Base-by-base conservation (phyloP, 2,329 filamentous ascomycete genomes). In the Pestalotiopsis sp. region DNA sequence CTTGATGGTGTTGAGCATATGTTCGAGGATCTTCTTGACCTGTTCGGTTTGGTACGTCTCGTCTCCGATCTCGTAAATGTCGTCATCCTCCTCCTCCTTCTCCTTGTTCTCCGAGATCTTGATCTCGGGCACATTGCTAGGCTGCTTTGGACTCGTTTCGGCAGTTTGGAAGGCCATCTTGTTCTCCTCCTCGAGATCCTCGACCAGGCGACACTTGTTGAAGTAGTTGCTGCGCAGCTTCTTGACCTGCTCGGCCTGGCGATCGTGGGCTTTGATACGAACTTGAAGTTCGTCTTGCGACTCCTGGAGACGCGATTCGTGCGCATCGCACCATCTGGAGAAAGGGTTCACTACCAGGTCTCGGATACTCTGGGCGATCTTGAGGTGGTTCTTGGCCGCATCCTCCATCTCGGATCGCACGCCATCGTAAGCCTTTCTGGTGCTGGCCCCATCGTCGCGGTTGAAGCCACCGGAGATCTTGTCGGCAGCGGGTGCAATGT, bases 161-260 rank as follows among this genome's bases (percentile, higher is more conserved):
- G 94, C 94, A 73, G 95, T 94, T 80, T 97, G 94, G 82, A 99
- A 99, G 52, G 95, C 96, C 67, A 99, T 88, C 82, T 99, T 98
- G 80, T 98, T 97, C 84, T 99, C 97, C 82, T 99, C 96, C 80
- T 99, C 96, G 70, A 98, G 84, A 78, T 99, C 96, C 79, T 99
- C 97, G 6, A 98, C 92, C 71, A 98, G 85, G 64, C 97, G 92
- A 80, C 96, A 99, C 83, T 98, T 99, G 86, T 98, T 99, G 87
- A 98, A 98, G 82, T 99, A 99, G 75, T 93, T 93, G 80, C 93
- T 97, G 72, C 96, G 91, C 75, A 98, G 88, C 83, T 98, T 98
- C 86, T 94, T 94, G 70, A 97, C 94, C 23, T 88, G 81, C 71
- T 99, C 96, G 69, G 92, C 92, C 81, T 99, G 97, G 73, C 93